Conservation (phyloP, 345 rosid species). For the Acer saccharum region DNA sequence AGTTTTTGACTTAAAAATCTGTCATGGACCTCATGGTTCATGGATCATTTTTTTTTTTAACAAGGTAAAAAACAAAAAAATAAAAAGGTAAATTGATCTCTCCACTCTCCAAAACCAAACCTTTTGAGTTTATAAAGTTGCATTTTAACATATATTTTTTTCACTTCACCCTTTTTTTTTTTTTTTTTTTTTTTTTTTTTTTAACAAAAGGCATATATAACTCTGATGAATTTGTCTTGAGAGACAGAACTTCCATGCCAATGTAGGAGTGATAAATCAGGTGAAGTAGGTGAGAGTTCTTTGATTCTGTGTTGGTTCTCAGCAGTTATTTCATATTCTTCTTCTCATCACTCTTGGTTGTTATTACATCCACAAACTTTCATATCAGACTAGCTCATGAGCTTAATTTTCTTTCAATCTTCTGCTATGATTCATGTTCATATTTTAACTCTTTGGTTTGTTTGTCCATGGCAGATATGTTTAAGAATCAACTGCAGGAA, state of each 20-base stretch:
- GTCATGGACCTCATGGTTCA: not conserved
- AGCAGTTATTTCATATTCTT: slow-evolving; percentile 9
- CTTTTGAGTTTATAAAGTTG: not conserved
- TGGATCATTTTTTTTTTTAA: not conserved
- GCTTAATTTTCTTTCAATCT: no score
- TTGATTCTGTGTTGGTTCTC: slow-evolving; percentile 17
- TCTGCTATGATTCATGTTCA: not conserved
- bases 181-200: slow-evolving; percentile 13
- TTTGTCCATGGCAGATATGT: slow-evolving; percentile 45
- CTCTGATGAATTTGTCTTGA: slow-evolving; percentile 13
- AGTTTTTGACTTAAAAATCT: not conserved
- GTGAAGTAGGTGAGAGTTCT: slow-evolving; percentile 37
- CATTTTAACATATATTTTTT: slow-evolving; percentile 17
- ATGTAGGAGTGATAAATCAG: slow-evolving; percentile 31
- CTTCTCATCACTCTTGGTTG: slow-evolving; percentile 4
- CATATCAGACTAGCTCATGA: not conserved
- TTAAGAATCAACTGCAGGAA: slow-evolving; percentile 74
- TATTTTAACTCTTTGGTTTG: slow-evolving; percentile 4
- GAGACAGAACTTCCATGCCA: slow-evolving; percentile 27
- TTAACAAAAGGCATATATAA: not conserved
- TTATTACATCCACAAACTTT: not conserved
- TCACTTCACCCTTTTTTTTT: slow-evolving; percentile 9
- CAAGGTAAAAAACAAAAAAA: not conserved
- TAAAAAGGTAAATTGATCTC: slow-evolving; percentile 7
- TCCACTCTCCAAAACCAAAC: not conserved